Evolutionary conservation across 805 yeast species (phyloP).

Genomic region (Candida qinlingensis): DNA sequence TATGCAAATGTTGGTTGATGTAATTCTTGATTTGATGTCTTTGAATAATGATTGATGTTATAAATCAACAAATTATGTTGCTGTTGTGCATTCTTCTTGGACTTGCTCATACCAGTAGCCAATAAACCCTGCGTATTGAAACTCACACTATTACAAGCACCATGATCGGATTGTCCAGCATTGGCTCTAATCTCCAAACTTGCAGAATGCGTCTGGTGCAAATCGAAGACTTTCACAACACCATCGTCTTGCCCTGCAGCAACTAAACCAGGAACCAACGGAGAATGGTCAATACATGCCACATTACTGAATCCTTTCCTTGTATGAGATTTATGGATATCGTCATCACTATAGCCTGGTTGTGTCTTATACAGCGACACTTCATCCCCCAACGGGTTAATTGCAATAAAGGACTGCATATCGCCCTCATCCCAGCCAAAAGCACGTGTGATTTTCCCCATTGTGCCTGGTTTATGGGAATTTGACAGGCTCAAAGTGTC

Average conservation of each 20-base stretch:
- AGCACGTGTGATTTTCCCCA: constrained; percentile 25
- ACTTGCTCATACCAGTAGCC: constrained; percentile 73
- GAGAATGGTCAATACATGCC: constrained; percentile 62
- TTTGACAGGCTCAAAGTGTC: too few relatives aligned
- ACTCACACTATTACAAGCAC: constrained; percentile 73
- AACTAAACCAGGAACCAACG: constrained; percentile 47
- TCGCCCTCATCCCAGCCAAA: constrained; percentile 24
- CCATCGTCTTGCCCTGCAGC: constrained; percentile 79
- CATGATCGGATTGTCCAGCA: constrained; percentile 39
- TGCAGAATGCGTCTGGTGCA: constrained; percentile 31
- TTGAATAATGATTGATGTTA: constrained; percentile 62
- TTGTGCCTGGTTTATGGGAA: background rate
- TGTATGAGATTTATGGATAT: constrained; percentile 47
- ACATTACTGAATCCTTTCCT: constrained; percentile 63
- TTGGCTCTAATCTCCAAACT: constrained; percentile 12
- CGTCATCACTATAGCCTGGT: constrained; percentile 31
- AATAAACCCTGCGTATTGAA: constrained; percentile 61
- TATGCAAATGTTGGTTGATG: constrained; percentile 52
- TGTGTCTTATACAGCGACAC: constrained; percentile 59
- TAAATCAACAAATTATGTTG: constrained; percentile 65
- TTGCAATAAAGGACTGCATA: constrained; percentile 22
- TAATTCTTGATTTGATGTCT: constrained; percentile 42
- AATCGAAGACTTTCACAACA: constrained; percentile 54
- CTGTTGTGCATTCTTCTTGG: constrained; percentile 31
- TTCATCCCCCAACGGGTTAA: constrained; percentile 75